Base-by-base conservation (phyloP, 805 yeast genomes). In the Schwanniomyces vanrijiae region DNA sequence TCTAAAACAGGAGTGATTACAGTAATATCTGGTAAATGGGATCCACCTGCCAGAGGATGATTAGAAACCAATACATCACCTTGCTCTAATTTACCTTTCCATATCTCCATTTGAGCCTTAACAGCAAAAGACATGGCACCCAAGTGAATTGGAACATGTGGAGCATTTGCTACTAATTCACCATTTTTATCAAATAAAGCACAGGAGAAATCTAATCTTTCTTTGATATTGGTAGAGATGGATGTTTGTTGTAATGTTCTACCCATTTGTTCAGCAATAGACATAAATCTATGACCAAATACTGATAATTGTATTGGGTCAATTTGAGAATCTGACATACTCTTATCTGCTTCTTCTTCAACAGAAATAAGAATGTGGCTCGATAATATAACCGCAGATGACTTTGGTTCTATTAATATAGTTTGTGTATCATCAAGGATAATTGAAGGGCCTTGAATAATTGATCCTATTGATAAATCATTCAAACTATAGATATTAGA, bases 1-100 rank as follows among this genome's bases (percentile, higher is more conserved):
- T 71, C 71, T 11, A 78, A 71, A 2, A 90, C 89, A 0, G 97
- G 97, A 0, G 96, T 86, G 40, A 90, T 83, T n/a, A 90, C 92
- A 0, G 97, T 90, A 53, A 90, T 89, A 66, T 65, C 65, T 7
- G 71, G 61, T 54, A 71, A 54, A 57, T 70, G 66, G 33, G 69
- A 53, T 22, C 75, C 68, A 25, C 73, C 66, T 2, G 72, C 70
- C 47, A 47, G 50, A 4, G 72, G 72, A 46, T 66, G 71, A 50
- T 73, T 73, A 6, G 73, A 58, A 5, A 73, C 75, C 19, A 73
- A 51, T 5, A 73, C 78, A 55, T 73, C 78, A 5, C 77, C 77
- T 10, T 65, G 65, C 47, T 62, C 49, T 46, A 68, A 57, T 45
- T 69, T 69, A 5, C 74, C 76, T 19, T 65, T 58, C 73, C 77